Evolutionary conservation across 345 rosid species (phyloP).

Genomic region (Eucalyptus fibrosa): DNA sequence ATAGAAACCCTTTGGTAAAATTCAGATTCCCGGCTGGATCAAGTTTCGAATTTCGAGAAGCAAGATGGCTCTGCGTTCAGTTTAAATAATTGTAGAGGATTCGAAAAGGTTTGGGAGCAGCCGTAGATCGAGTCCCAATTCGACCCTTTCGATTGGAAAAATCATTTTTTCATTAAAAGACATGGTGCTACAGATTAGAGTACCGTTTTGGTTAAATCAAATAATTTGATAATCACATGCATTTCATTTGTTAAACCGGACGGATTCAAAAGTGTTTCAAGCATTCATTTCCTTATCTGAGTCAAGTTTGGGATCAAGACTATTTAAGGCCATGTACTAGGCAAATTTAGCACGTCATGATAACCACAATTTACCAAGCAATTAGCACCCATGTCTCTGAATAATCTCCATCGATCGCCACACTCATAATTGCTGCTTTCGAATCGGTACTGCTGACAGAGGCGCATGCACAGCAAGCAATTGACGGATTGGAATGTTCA

Average conservation of each 20-base stretch:
- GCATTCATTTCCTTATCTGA: background rate
- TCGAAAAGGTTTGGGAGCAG: background rate
- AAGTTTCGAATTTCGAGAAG: background rate
- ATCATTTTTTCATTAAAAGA: background rate
- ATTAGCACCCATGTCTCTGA: background rate
- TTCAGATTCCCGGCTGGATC: background rate
- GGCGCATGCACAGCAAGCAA: background rate
- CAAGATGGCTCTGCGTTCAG: background rate
- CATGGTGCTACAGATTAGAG: background rate
- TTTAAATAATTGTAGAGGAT: background rate
- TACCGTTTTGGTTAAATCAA: too few species aligned
- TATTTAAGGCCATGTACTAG: background rate
- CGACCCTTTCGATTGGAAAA: background rate
- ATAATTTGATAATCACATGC: background rate
- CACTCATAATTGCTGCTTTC: background rate
- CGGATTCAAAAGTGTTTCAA: background rate
- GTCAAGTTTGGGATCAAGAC: background rate
- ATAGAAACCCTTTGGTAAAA: background rate
- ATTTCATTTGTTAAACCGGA: background rate
- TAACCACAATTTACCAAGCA: background rate
- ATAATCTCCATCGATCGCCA: background rate
- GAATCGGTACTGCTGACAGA: background rate
- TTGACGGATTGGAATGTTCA: background rate
- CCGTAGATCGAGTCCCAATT: too few species aligned
- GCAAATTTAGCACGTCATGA: background rate